phyloP scores from a whole-genome alignment of 2,329 filamentous ascomycete species.

The Aureobasidium subglaciale region DNA sequence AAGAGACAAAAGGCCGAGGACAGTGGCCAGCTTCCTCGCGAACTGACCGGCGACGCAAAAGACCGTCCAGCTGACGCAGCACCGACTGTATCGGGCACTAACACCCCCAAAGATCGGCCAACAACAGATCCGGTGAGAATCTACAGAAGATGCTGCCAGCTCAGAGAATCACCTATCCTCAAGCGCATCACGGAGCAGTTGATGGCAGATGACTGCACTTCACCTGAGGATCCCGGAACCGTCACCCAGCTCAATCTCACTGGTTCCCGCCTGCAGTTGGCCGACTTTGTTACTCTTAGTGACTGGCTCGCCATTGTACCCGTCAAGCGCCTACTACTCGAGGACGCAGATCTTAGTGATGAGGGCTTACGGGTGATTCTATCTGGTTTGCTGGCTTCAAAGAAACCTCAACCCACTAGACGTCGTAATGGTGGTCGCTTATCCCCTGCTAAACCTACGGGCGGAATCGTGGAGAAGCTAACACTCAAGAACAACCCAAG shows the following conservation, averaged over 20 bases:
- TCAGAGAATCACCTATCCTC: conserved; percentile 85
- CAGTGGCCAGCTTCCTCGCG: conserved; percentile 79
- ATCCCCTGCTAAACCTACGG: conserved; percentile 31
- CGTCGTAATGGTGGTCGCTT: conserved; percentile 17
- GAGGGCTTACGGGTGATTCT: conserved; percentile 82
- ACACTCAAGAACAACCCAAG: conserved; percentile 84
- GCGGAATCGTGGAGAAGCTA: conserved; percentile 79
- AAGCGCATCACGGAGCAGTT: conserved; percentile 91
- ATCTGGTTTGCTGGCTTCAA: conserved; percentile 76
- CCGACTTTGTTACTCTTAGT: conserved; percentile 78
- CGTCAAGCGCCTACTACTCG: conserved; percentile 75
- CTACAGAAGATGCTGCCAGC: conserved; percentile 87
- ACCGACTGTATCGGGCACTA: conserved; percentile 18
- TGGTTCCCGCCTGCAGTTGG: conserved; percentile 73
- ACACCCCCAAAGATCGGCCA: conserved; percentile 51
- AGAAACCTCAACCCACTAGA: conserved; percentile 47
- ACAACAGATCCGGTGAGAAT: conserved; percentile 89
- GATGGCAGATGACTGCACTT: conserved; percentile 58
- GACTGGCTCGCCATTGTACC: conserved; percentile 94
- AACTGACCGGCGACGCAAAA: conserved; percentile 61
- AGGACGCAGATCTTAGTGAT: conserved; percentile 80
- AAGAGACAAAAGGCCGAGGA: conserved; percentile 78
- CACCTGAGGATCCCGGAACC: conserved; percentile 60
- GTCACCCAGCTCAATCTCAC: conserved; percentile 78
- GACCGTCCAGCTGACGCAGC: conserved; percentile 18